Percentiles rank a stretch among this genome's conserved stretches.
Evolutionary conservation across 345 rosid genomes (phyloP).

Genomic region (Nephelium lappaceum): DNA sequence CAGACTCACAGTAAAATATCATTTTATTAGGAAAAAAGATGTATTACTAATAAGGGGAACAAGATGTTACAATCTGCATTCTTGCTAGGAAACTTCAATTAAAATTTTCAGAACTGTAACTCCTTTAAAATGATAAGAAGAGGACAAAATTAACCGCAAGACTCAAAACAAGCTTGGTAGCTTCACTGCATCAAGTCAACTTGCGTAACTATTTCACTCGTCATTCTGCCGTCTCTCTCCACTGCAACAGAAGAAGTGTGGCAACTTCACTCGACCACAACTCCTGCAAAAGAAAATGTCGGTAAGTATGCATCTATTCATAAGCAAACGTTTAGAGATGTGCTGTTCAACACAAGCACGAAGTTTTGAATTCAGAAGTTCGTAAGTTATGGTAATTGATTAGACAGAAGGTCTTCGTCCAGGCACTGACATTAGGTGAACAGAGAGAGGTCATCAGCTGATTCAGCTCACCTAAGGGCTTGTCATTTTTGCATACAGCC

Average conservation of each 20-base stretch:
- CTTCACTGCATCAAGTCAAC: neutral
- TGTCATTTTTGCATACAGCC: neutral
- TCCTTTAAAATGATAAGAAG: neutral
- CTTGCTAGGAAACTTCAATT: neutral
- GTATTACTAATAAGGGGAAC: neutral
- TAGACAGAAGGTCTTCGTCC: neutral
- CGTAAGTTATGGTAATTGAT: neutral
- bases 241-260: conserved; percentile 95
- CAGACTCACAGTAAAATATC: neutral
- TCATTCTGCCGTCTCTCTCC: conserved; percentile 54
- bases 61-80: neutral
- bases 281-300: conserved; percentile 46
- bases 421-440: neutral
- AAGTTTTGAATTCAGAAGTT: neutral
- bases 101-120: neutral
- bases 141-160: neutral
- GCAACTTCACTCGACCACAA: conserved; percentile 88
- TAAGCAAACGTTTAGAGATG: neutral
- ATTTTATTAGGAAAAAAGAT: neutral
- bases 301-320: neutral
- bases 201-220: conserved; percentile 23
- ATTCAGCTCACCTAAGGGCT: neutral
- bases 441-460: neutral
- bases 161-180: neutral
- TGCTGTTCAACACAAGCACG: neutral